Evolutionary conservation across 495 filamentous ascomycete species (phyloP).

Genomic region (Talaromyces wortmannii): DNA sequence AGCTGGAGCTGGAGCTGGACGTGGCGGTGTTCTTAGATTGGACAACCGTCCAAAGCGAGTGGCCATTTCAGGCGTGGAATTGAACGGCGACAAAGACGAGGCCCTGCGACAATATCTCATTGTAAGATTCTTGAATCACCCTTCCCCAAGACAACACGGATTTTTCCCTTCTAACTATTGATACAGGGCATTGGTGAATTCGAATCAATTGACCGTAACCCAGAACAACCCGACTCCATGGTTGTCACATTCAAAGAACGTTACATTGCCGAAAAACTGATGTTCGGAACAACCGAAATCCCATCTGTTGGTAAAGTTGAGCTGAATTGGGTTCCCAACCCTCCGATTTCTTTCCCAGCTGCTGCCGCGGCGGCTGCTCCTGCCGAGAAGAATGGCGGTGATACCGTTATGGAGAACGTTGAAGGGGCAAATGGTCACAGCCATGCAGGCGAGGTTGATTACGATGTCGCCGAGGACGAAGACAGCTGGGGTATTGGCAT

Average conservation of each 20-base stretch:
- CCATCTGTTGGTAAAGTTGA: slow-evolving; percentile 72
- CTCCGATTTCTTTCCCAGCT: slow-evolving; percentile 18
- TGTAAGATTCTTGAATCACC: slow-evolving; percentile 44
- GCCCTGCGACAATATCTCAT: slow-evolving; percentile 78
- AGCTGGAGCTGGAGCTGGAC: slow-evolving; percentile 39
- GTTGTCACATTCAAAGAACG: slow-evolving; percentile 83
- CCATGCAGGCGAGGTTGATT: slow-evolving; percentile 33
- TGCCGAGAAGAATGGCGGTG: slow-evolving; percentile 23
- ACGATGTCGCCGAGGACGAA: slow-evolving; percentile 47
- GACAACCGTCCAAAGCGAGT: slow-evolving; percentile 84
- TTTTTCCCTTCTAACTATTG: slow-evolving; percentile 5
- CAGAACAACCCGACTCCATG: slow-evolving; percentile 47
- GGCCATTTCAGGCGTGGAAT: slow-evolving; percentile 61
- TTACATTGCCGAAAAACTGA: slow-evolving; percentile 81
- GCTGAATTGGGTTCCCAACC: slow-evolving; percentile 61
- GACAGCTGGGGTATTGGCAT: slow-evolving; percentile 31
- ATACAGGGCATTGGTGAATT: slow-evolving; percentile 75
- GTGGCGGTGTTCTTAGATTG: slow-evolving; percentile 63
- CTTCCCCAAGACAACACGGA: neutral
- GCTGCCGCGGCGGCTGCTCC: slow-evolving; percentile 12
- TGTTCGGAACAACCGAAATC: slow-evolving; percentile 60
- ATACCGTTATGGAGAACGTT: slow-evolving; percentile 30
- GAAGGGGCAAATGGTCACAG: slow-evolving; percentile 4
- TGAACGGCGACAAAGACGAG: slow-evolving; percentile 70
- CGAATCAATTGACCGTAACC: slow-evolving; percentile 63